Conservation (phyloP, 1,139 yeast genomes). For the Oligophagozyma castellii region DNA sequence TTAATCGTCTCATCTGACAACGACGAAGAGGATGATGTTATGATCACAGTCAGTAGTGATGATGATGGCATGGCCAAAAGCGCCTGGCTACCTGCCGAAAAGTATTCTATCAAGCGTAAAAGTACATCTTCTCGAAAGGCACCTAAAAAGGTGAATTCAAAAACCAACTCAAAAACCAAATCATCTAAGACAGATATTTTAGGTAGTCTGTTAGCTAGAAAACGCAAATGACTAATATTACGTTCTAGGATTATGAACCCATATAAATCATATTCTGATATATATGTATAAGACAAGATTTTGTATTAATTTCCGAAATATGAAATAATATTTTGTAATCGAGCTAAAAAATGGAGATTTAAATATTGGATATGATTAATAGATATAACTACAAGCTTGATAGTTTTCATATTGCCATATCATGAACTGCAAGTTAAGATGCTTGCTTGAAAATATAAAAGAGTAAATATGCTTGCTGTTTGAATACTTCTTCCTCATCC, state of each 20-base stretch:
- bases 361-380: too few species aligned
- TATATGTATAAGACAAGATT: too few species aligned
- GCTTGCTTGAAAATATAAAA: slow-evolving; percentile 43
- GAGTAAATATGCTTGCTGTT: slow-evolving; percentile 63
- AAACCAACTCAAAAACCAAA: slow-evolving; percentile 4
- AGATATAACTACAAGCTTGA: too few species aligned
- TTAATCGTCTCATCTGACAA: slow-evolving; percentile 4
- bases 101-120: slow-evolving; percentile 1
- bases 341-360: not conserved
- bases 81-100: not conserved
- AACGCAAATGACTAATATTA: slow-evolving; percentile 8
- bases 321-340: not conserved
- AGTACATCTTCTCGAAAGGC: slow-evolving; percentile 1
- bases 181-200: slow-evolving; percentile 20
- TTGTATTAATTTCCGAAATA: too few species aligned
- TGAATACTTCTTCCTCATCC: slow-evolving; percentile 47
- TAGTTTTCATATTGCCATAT: too few species aligned
- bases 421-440: not conserved
- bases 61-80: slow-evolving; percentile 3
- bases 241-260: too few species aligned
- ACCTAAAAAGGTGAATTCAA: slow-evolving; percentile 1
- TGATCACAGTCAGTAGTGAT: slow-evolving; percentile 4
- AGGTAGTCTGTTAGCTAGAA: slow-evolving; percentile 14
- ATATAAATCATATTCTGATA: too few species aligned
- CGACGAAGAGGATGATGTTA: slow-evolving; percentile 5